A percentile compares a stretch with the other conserved stretches of the same genome.
phyloP scores from a whole-genome alignment of 176 grass and related monocot genomes.

The Rhynchospora tenuis region DNA sequence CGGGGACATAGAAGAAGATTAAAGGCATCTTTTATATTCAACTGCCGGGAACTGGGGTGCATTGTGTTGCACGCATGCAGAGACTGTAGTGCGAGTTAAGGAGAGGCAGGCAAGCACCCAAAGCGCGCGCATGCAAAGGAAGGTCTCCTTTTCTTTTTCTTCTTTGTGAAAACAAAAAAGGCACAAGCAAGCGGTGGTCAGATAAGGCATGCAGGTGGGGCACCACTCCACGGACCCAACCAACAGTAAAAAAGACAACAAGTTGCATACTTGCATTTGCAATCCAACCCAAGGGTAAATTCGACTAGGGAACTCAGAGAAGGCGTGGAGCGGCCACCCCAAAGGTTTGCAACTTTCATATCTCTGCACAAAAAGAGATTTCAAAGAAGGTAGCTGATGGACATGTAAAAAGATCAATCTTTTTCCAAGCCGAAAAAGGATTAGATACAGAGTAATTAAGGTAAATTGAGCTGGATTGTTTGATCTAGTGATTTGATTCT shows the following conservation, averaged over 20 bases:
- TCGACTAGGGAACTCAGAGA: background rate
- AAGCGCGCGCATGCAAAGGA: constrained; percentile 10
- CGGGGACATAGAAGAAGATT: background rate
- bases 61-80: background rate
- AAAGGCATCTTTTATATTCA: background rate
- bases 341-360: constrained; percentile 11
- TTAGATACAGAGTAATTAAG: too few species aligned
- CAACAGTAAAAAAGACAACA: background rate
- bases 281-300: background rate
- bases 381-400: background rate
- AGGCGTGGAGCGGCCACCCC: background rate
- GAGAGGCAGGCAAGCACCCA: background rate
- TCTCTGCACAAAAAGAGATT: background rate
- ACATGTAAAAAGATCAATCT: background rate
- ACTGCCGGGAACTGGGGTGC: background rate
- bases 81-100: background rate
- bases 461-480: too few species aligned
- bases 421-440: background rate
- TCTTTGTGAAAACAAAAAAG: background rate
- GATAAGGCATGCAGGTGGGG: background rate
- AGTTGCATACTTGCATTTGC: background rate
- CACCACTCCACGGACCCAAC: background rate
- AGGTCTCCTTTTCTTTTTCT: background rate
- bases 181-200: background rate
- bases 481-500: too few species aligned